Evolutionary conservation across 2,329 filamentous ascomycete genomes (phyloP), one percentile per base, ranked within the genome.

Genomic region (Alternaria arborescens): DNA sequence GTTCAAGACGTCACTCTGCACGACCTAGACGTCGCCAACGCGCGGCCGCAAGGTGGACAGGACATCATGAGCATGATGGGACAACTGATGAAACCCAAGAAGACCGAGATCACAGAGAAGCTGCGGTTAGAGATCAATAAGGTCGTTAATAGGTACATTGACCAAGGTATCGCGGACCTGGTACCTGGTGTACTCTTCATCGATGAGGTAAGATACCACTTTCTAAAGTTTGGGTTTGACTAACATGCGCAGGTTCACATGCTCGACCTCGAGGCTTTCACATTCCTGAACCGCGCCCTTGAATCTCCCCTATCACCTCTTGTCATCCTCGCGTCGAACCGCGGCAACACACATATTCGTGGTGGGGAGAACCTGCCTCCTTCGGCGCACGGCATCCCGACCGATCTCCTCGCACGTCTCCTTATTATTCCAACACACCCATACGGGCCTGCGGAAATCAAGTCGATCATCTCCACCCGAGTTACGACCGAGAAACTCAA

Each of bases 1-100:
- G 95, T 99, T 36, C 95, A 99, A 79, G 95, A 99, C 75, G 95
- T 99, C 65, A 97, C 95, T 46, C 86, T 99, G 66, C 95, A 99
- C 80, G 95, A 99, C 77, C 85, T 99, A 58, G 95, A 99, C 76
- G 91, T 98, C 65, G 95, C 95, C 67, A 99, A 99, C 75, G 91
- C 95, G 14, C 86, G 94, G 73, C 95, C 95, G 5, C 93, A 98
- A 83, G 95, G 95, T 54, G 95, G 95, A 44, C 95, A 99, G 84
- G 95, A 99, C 79, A 97, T 99, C 69, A 98, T 99, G 94, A 97
- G 94, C 83, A 98, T 99, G 95, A 98, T 99, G 94, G 95, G 95
- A 73, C 95, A 99, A 81, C 83, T 99, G 75, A 97, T 98, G 93
- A 98, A 98, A 86, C 95, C 95, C 64, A 96, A 96, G 84, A 97